Base-by-base conservation (phyloP, 2,329 filamentous ascomycete species). In the Aschersonia sp. region DNA sequence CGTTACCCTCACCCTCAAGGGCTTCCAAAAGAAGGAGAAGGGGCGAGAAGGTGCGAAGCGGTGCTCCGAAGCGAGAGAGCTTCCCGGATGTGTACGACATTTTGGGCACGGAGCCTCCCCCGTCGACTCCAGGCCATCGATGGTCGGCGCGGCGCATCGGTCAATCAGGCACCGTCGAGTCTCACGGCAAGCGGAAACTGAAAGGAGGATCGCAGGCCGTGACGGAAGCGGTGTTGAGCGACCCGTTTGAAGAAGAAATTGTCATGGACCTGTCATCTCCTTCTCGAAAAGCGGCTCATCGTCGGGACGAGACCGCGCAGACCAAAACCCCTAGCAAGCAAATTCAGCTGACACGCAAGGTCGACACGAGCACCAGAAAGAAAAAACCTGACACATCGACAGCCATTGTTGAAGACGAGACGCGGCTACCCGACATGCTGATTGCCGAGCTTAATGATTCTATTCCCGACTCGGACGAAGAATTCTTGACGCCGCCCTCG, bases 391-490 rank as follows among this genome's bases (percentile, higher is more conserved):
- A 49, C 43, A 44, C 47, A 31, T 47, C 43, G 9, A 42, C 48
- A 47, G 45, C 41, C 4, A 49, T 50, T 35, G 32, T 50, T 7
- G 32, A 45, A 9, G 32, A 30, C 7, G 32, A 32, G n/a, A 45
- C 43, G 49, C 48, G 31, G 58, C 59, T 30, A 29, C 35, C 32
- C 10, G n/a, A 31, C 11, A 30, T 31, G 9, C 29, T 22, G 45
- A 22, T 32, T 22, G 12, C 32, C 2, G 45, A 46, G 43, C 52
- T 40, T 22, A 54, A 65, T 47, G 61, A 65, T 32, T 61, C 64
- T 35, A 71, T 79, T 41, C 66, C 72, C 46, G 76, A 79, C 53
- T 79, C 76, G 0, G 76, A 79, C 43, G 75, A 78, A 42, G 74
- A 78, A 42, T 71, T 70, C 41, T 54, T 71, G 40, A 71, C 55